Conservation (phyloP, 805 yeast species). For the Cyberlindnera xylosilytica region DNA sequence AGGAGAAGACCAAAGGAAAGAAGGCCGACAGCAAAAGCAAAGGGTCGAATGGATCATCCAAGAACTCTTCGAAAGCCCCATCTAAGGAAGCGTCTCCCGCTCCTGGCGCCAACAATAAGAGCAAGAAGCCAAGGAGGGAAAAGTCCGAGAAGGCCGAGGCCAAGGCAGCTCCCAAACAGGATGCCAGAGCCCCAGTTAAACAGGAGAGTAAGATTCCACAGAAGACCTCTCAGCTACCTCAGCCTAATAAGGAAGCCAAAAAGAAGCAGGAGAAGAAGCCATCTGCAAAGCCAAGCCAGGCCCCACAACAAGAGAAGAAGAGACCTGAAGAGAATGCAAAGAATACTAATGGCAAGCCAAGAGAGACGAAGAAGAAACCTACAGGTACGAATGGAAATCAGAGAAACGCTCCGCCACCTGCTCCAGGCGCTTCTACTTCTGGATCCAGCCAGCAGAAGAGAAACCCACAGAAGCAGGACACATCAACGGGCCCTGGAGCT, state of each 20-base stretch:
- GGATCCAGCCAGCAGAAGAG: background rate
- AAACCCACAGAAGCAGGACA: background rate
- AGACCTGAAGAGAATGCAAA: background rate
- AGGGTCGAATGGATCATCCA: background rate
- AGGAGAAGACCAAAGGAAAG: background rate
- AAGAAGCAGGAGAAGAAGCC: background rate
- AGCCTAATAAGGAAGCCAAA: constrained; percentile 2
- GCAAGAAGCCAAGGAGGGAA: background rate
- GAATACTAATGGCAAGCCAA: background rate
- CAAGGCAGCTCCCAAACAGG: background rate
- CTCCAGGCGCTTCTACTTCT: background rate
- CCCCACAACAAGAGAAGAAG: background rate
- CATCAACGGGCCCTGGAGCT: background rate
- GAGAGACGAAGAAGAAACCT: constrained; percentile 7
- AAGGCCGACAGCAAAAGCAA: background rate
- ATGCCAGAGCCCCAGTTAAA: background rate
- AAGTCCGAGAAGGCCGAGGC: background rate
- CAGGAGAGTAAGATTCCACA: background rate
- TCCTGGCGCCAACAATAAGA: background rate
- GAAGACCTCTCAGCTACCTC: background rate
- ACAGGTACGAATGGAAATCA: background rate
- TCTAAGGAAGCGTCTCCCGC: background rate
- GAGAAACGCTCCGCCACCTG: background rate
- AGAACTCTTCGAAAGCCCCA: background rate
- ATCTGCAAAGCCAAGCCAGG: background rate